phyloP scores from a whole-genome alignment of 2,329 filamentous ascomycete species.

The Alternaria rosae region DNA sequence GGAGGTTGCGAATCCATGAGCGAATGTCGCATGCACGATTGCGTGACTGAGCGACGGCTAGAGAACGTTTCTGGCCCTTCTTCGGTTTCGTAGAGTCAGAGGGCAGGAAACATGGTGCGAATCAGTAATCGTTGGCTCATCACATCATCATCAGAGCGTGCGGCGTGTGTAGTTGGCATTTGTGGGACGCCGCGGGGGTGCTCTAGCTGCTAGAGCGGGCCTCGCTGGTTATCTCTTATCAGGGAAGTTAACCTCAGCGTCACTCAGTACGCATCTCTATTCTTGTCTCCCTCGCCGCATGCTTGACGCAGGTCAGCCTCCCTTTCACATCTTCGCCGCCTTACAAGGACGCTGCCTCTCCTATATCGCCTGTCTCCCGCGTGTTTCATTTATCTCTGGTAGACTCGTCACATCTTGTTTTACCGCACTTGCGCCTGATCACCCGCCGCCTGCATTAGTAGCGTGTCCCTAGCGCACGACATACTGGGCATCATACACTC shows the following conservation, averaged over 20 bases:
- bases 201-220: slow-evolving; percentile 1
- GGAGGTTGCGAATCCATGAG: slow-evolving; percentile 1
- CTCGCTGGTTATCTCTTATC: background rate
- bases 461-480: slow-evolving; percentile 24
- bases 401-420: slow-evolving; percentile 12
- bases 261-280: background rate
- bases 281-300: background rate
- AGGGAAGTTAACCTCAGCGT: background rate
- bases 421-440: slow-evolving; percentile 26
- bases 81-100: slow-evolving; percentile 4
- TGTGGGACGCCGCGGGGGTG: slow-evolving; percentile 9
- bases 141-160: slow-evolving; percentile 21
- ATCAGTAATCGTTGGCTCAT: slow-evolving; percentile 21
- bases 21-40: background rate
- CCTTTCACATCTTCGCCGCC: background rate
- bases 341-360: background rate
- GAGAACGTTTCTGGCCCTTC: slow-evolving; percentile 6
- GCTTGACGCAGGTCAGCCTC: background rate
- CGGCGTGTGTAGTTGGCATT: slow-evolving; percentile 11
- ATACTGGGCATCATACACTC: slow-evolving; percentile 31
- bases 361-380: no score
- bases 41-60: slow-evolving; percentile 5
- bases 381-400: background rate
- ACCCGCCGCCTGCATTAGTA: slow-evolving; percentile 29
- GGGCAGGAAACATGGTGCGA: background rate